These are phyloP conservation scores for Fusarium sp. DNA, from an alignment of 2,329 filamentous ascomycete species.

Conservation along the genomic window DNA sequence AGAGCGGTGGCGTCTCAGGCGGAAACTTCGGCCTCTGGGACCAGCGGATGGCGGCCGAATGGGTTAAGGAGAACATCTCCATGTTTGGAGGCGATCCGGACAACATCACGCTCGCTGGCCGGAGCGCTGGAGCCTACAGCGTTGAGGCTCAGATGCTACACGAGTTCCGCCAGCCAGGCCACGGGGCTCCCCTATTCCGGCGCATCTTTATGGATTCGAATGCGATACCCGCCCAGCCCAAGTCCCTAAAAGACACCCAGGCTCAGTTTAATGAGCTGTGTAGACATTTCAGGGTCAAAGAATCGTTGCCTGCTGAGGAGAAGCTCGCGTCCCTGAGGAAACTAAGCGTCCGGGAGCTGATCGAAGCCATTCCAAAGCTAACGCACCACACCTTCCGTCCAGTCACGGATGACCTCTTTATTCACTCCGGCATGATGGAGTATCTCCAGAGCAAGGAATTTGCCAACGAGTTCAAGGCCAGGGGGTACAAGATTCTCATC, in stretches of 20 bases:
- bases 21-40: conserved; percentile 59
- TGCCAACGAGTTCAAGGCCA: conserved; percentile 49
- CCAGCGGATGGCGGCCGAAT: conserved; percentile 60
- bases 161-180: conserved; percentile 43
- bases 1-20: conserved; percentile 35
- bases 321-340: conserved; percentile 49
- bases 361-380: conserved; percentile 48
- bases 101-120: conserved; percentile 56
- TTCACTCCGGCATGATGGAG: conserved; percentile 50
- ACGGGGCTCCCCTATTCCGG: conserved; percentile 42
- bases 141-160: conserved; percentile 54
- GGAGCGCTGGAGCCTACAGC: conserved; percentile 57
- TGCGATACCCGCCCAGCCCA: conserved; percentile 57
- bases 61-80: conserved; percentile 60
- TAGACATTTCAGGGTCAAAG: conserved; percentile 45
- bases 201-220: conserved; percentile 57
- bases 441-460: conserved; percentile 52
- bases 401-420: conserved; percentile 54
- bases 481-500: conserved; percentile 51
- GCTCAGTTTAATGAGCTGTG: conserved; percentile 57
- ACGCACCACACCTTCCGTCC: conserved; percentile 58
- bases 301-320: conserved; percentile 28
- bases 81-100: conserved; percentile 56
- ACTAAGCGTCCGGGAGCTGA: conserved; percentile 46
- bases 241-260: conserved; percentile 49